Percentiles rank a stretch among this genome's conserved stretches.
Evolutionary conservation across 306 rosid genomes (phyloP).

Genomic region (Geum urbanum): DNA sequence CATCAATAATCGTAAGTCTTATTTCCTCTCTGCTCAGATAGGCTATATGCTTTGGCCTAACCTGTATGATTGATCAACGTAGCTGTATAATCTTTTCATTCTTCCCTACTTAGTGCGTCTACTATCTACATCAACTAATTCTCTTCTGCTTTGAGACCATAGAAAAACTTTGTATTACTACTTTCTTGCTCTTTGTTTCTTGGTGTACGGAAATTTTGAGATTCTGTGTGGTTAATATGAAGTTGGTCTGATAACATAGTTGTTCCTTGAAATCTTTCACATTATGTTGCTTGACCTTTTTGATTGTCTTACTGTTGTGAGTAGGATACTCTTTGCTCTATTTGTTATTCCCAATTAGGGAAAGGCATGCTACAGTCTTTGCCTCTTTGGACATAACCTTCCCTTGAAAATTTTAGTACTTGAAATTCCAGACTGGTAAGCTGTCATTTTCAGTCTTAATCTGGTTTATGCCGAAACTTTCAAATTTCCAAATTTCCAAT

Average conservation of each 20-base stretch:
- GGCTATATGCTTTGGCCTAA: neutral
- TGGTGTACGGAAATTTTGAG: neutral
- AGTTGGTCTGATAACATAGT: slow-evolving; percentile 7
- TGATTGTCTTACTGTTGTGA: neutral
- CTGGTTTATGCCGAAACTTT: neutral
- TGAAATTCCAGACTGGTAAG: neutral
- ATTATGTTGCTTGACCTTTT: neutral
- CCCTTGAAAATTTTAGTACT: neutral
- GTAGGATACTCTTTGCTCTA: neutral
- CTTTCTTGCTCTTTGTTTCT: slow-evolving; percentile 4
- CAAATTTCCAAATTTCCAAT: too few species aligned
- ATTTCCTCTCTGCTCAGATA: neutral
- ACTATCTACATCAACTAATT: too few species aligned
- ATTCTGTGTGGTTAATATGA: neutral
- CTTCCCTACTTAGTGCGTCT: neutral
- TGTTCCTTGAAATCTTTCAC: neutral
- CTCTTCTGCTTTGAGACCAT: too few species aligned
- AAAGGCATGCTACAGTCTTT: neutral
- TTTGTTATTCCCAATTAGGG: neutral
- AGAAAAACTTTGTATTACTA: neutral
- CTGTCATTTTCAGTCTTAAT: slow-evolving; percentile 7
- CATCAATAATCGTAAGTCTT: neutral
- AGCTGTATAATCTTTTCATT: neutral
- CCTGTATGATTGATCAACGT: neutral
- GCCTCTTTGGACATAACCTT: neutral